Evolutionary conservation across 129 eudicot species (phyloP).

Genomic region (Dittrichia graveolens): DNA sequence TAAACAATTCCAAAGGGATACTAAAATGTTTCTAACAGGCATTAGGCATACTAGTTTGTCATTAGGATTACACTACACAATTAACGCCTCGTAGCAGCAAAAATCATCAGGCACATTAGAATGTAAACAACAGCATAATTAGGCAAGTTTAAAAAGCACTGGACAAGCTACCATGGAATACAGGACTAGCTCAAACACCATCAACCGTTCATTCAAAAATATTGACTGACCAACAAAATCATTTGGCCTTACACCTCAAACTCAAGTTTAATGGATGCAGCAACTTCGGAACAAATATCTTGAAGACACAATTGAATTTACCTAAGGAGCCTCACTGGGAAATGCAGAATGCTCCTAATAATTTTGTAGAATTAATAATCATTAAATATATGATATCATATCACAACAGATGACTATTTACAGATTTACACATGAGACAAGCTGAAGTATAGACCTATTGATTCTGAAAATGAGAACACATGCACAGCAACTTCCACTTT

Average conservation of each 20-base stretch:
- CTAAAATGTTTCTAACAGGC: no score
- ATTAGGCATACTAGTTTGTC: no score
- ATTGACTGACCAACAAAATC: neutral
- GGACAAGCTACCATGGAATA: neutral
- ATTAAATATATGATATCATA: neutral
- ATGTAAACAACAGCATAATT: no score
- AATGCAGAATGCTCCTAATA: neutral
- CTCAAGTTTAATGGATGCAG: neutral
- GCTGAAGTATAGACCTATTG: neutral
- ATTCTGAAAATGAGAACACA: neutral
- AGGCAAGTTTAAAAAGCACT: no score
- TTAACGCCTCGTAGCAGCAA: no score
- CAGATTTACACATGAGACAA: neutral
- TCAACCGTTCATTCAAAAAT: no score
- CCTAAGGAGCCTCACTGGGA: neutral
- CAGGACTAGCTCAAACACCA: conserved; percentile 11
- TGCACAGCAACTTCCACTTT: conserved; percentile 20
- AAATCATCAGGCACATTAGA: no score
- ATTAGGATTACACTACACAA: no score
- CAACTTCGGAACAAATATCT: neutral
- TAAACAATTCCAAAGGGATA: no score
- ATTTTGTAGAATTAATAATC: neutral
- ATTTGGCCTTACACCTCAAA: neutral
- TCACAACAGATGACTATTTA: neutral
- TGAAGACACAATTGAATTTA: neutral